These are phyloP conservation scores for Psilocybe cyanescens DNA, from an alignment of 768 basidiomycete species.

Conservation along the genomic window DNA sequence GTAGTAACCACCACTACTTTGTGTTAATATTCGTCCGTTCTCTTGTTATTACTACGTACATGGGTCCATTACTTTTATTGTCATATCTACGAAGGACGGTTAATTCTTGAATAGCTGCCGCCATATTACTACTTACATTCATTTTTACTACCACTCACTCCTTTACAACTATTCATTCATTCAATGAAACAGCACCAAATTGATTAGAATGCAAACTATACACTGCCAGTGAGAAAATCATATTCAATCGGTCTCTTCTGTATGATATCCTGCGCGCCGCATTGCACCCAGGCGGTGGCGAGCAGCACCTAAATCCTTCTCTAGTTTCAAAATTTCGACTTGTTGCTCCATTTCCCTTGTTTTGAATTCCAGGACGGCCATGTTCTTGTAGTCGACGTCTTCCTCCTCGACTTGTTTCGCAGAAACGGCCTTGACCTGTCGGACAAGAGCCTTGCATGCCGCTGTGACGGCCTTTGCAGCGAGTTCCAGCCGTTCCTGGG, in stretches of 20 bases:
- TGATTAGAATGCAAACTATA: slow-evolving; percentile 22
- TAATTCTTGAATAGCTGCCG: slow-evolving; percentile 15
- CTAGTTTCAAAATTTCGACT: slow-evolving; percentile 95
- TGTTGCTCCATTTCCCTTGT: slow-evolving; percentile 98
- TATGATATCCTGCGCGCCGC: slow-evolving; percentile 90
- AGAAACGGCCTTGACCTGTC: slow-evolving; percentile 94
- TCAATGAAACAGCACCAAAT: slow-evolving; percentile 3
- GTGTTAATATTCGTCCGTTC: slow-evolving; percentile 22
- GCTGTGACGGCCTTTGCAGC: slow-evolving; percentile 98
- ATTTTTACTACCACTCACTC: slow-evolving; percentile 14
- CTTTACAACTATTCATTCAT: slow-evolving; percentile 13
- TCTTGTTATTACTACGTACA: slow-evolving; percentile 14
- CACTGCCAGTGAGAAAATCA: slow-evolving; percentile 5
- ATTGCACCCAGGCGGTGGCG: slow-evolving; percentile 82
- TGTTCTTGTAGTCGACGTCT: slow-evolving; percentile 86
- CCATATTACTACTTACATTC: slow-evolving; percentile 7
- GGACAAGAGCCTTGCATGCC: slow-evolving; percentile 95
- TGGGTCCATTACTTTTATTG: slow-evolving; percentile 18
- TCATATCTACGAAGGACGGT: slow-evolving; percentile 20
- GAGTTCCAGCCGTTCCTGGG: slow-evolving; percentile 93
- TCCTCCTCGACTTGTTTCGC: slow-evolving; percentile 81
- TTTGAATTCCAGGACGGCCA: slow-evolving; percentile 96
- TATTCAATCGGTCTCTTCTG: slow-evolving; percentile 73
- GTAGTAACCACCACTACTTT: slow-evolving; percentile 2
- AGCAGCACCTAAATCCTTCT: slow-evolving; percentile 92